Evolutionary conservation across 345 rosid genomes (phyloP).

Genomic region (Citrus unshiu): DNA sequence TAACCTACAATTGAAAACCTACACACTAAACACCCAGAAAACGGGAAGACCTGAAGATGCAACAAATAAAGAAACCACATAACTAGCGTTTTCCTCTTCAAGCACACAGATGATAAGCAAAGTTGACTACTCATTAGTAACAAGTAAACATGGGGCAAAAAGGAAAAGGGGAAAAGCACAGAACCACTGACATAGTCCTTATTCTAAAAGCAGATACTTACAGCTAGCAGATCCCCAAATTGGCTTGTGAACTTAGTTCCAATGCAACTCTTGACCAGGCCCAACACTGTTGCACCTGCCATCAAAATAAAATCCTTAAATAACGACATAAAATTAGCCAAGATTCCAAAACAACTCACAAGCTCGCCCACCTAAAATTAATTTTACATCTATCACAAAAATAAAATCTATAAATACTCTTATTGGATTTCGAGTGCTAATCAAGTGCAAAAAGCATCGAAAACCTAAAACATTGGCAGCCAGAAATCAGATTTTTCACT

Average conservation of each 20-base stretch:
- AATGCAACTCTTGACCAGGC: slow-evolving; percentile 84
- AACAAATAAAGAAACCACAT: background rate
- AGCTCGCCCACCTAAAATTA: background rate
- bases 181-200: background rate
- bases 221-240: slow-evolving; percentile 93
- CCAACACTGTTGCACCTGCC: slow-evolving; percentile 64
- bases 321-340: background rate
- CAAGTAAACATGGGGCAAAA: background rate
- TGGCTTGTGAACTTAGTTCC: slow-evolving; percentile 97
- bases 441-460: background rate
- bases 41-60: background rate
- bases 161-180: background rate
- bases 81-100: background rate
- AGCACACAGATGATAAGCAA: background rate
- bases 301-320: background rate
- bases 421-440: background rate
- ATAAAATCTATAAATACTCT: background rate
- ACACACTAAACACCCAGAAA: background rate
- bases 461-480: background rate
- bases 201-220: slow-evolving; percentile 33
- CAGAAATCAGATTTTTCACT: background rate
- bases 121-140: background rate
- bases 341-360: background rate
- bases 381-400: background rate
- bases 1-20: background rate